Evolutionary conservation across 73 alveolate genomes (phyloP).

Genomic region (Strombidium stylifer): DNA sequence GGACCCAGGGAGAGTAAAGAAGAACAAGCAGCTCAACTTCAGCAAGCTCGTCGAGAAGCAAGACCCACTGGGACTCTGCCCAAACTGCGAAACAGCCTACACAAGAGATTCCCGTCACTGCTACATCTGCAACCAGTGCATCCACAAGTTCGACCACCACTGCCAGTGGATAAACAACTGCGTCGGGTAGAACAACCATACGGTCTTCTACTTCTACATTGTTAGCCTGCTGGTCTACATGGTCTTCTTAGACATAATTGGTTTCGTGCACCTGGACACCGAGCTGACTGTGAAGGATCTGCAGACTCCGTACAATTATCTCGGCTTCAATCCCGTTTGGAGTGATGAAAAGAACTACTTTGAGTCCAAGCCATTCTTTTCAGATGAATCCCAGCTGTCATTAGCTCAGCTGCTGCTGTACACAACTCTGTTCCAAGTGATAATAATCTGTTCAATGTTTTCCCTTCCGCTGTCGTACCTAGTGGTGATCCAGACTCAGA

Average conservation of each 20-base stretch:
- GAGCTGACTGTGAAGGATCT: too few species aligned
- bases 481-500: too few species aligned
- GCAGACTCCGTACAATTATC: too few species aligned
- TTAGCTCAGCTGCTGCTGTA: too few species aligned
- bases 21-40: not conserved
- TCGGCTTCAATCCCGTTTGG: too few species aligned
- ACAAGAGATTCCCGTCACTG: slow-evolving; percentile 34
- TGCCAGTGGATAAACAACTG: slow-evolving; percentile 91
- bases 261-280: too few species aligned
- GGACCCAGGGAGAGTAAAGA: not conserved
- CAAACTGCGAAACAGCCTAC: slow-evolving; percentile 22
- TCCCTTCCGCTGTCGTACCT: too few species aligned
- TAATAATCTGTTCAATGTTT: too few species aligned
- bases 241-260: not conserved
- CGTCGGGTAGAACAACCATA: slow-evolving; percentile 61
- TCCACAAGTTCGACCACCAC: slow-evolving; percentile 79
- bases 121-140: slow-evolving; percentile 66
- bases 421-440: too few species aligned
- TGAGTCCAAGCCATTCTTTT: too few species aligned
- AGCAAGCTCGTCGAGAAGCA: slow-evolving; percentile 5
- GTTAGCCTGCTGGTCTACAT: not conserved
- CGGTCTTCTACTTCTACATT: not conserved
- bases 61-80: slow-evolving; percentile 33
- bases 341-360: too few species aligned
- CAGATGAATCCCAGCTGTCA: too few species aligned